A percentile compares a stretch with the other conserved stretches of the same genome.
phyloP scores from a whole-genome alignment of 2,329 filamentous ascomycete genomes.

The Eutypella sp. region DNA sequence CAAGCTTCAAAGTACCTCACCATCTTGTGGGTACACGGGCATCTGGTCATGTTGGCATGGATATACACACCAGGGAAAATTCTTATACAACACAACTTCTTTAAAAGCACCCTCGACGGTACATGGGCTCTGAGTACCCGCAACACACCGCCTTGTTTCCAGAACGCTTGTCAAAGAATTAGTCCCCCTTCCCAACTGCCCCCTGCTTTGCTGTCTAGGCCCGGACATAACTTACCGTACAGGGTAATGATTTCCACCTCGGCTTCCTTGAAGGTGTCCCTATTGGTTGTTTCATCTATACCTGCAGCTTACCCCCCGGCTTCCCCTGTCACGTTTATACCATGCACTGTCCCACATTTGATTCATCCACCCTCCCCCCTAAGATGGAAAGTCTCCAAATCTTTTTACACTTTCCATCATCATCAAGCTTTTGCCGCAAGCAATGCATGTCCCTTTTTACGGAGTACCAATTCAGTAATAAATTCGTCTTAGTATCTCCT shows the following conservation, averaged over 20 bases:
- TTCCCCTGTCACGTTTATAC: constrained; percentile 45
- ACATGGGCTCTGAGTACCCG: constrained; percentile 14
- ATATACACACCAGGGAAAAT: too few relatives aligned
- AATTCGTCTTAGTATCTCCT: constrained; percentile 24
- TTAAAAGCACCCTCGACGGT: too few relatives aligned
- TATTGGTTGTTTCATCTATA: constrained; percentile 51
- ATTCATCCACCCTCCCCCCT: constrained; percentile 27
- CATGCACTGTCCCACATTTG: constrained; percentile 44
- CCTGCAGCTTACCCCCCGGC: constrained; percentile 32
- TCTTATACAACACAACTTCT: too few relatives aligned
- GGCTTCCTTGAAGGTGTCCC: constrained; percentile 29
- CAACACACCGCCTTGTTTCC: constrained; percentile 28
- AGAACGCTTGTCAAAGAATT: constrained; percentile 18
- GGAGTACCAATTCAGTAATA: constrained; percentile 19
- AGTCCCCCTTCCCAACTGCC: too few relatives aligned
- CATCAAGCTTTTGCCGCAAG: constrained; percentile 24
- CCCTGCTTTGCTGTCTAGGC: constrained; percentile 39
- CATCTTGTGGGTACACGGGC: too few relatives aligned
- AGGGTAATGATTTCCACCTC: constrained; percentile 43
- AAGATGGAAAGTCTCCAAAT: constrained; percentile 21
- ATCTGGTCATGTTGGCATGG: too few relatives aligned
- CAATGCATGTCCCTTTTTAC: constrained; percentile 23
- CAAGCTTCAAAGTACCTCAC: too few relatives aligned
- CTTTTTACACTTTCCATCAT: constrained; percentile 20
- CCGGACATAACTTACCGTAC: constrained; percentile 44